Evolutionary conservation across 2,329 filamentous ascomycete genomes (phyloP).

Genomic region (Paecilomyces sp.): DNA sequence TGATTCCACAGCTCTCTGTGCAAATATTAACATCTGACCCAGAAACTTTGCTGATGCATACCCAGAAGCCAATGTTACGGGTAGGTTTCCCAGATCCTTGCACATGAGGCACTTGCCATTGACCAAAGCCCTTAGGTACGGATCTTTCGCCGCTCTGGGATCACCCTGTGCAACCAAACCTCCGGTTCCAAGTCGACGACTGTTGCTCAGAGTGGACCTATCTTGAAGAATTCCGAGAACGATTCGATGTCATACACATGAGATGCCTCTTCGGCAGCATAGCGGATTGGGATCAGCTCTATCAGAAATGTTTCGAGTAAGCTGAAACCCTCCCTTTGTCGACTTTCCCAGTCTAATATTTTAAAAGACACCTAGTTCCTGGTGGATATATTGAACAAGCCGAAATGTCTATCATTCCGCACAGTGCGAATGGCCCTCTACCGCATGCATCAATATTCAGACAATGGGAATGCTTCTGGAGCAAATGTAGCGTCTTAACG

Average conservation of each 20-base stretch:
- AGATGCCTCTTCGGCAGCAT: constrained; percentile 29
- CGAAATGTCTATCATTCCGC: constrained; percentile 34
- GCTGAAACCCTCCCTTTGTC: not conserved
- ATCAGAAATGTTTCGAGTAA: constrained; percentile 26
- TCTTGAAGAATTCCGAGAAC: constrained; percentile 15
- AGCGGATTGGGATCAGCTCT: constrained; percentile 25
- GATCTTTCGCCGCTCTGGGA: constrained; percentile 29
- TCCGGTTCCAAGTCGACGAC: constrained; percentile 26
- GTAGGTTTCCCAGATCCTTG: constrained; percentile 1
- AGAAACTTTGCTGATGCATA: constrained; percentile 20
- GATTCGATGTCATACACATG: constrained; percentile 39
- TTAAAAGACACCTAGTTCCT: constrained; percentile 24
- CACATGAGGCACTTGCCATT: no score
- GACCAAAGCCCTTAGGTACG: constrained; percentile 14
- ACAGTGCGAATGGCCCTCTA: constrained; percentile 32
- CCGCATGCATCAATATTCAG: constrained; percentile 21
- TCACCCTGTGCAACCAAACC: constrained; percentile 19
- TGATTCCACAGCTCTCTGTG: not conserved
- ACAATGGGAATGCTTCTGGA: constrained; percentile 9
- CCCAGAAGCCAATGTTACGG: constrained; percentile 24
- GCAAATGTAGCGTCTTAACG: constrained; percentile 20
- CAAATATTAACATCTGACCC: constrained; percentile 5
- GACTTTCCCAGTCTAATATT: not conserved
- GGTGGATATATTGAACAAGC: constrained; percentile 32
- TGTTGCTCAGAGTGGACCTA: constrained; percentile 29